phyloP scores from a whole-genome alignment of 2,329 filamentous ascomycete genomes.

The Clonostachys rosea region DNA sequence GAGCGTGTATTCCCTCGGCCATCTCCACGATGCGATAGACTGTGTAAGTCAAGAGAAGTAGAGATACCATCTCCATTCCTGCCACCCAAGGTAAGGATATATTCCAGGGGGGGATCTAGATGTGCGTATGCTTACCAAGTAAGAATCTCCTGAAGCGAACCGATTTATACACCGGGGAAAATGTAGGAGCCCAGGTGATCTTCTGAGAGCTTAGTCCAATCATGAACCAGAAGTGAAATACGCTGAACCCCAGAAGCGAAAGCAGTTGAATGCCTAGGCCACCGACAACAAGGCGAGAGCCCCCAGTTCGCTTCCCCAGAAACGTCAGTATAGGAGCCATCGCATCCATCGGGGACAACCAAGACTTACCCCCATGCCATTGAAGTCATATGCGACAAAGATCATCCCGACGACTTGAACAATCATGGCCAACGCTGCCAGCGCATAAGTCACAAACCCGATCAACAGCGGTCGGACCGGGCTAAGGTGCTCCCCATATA shows the following conservation, averaged over 20 bases:
- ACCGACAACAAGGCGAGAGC: conserved; percentile 31
- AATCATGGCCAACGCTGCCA: conserved; percentile 25
- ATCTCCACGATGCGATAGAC: conserved; percentile 34
- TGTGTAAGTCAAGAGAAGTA: conserved; percentile 32
- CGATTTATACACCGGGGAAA: conserved; percentile 33
- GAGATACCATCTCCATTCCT: conserved; percentile 29
- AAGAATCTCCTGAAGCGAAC: conserved; percentile 36
- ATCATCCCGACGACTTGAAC: conserved; percentile 34
- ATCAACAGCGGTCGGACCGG: conserved; percentile 25
- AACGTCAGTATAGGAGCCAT: conserved; percentile 7
- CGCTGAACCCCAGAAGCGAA: conserved; percentile 30
- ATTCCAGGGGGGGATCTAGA: neutral
- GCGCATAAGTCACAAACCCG: conserved; percentile 22
- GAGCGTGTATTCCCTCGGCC: conserved; percentile 22
- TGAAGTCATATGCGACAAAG: conserved; percentile 27
- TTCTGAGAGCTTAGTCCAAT: conserved; percentile 28
- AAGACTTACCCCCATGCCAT: conserved; percentile 24
- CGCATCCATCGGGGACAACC: neutral
- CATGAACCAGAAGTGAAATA: conserved; percentile 32
- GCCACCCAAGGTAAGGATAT: neutral
- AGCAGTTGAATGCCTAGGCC: conserved; percentile 38
- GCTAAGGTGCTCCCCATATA: conserved; percentile 38
- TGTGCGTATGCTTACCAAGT: conserved; percentile 26
- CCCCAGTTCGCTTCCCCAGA: conserved; percentile 18
- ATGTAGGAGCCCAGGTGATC: conserved; percentile 29